Evolutionary conservation across 2,329 filamentous ascomycete genomes (phyloP).

Genomic region (Aphanoascus verrucosus): DNA sequence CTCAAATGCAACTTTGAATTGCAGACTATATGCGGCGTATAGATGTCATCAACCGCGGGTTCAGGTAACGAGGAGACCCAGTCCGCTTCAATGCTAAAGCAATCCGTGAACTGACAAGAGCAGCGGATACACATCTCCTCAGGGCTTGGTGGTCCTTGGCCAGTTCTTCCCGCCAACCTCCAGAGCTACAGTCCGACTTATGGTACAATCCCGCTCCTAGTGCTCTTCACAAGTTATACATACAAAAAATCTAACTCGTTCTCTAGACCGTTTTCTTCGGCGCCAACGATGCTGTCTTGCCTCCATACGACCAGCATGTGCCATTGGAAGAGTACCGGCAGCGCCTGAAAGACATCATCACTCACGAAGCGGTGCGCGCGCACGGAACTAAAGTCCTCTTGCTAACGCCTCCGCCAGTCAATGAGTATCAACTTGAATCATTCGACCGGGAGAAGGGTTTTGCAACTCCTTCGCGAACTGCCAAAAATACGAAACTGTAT

Average conservation of each 20-base stretch:
- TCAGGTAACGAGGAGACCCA: conserved; percentile 41
- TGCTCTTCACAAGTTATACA: background rate
- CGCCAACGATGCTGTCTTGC: conserved; percentile 75
- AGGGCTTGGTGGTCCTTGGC: conserved; percentile 59
- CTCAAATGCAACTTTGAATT: background rate
- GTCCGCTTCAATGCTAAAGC: background rate
- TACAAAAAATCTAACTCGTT: background rate
- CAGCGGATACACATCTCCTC: conserved; percentile 69
- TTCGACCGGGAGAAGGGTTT: conserved; percentile 12
- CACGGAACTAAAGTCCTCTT: conserved; percentile 69
- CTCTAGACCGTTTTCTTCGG: conserved; percentile 66
- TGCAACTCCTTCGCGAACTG: conserved; percentile 46
- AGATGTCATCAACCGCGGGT: conserved; percentile 80
- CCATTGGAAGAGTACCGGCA: conserved; percentile 62
- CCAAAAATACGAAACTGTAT: conserved; percentile 51
- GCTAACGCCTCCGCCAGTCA: conserved; percentile 65
- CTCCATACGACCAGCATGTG: conserved; percentile 61
- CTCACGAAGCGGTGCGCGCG: conserved; percentile 55
- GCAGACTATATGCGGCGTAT: conserved; percentile 63
- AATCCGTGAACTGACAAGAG: background rate
- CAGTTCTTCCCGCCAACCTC: conserved; percentile 59
- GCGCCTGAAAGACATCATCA: conserved; percentile 62
- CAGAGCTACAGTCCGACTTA: conserved; percentile 37
- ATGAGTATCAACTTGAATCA: conserved; percentile 56
- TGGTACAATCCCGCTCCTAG: conserved; percentile 25